Evolutionary conservation across 192 early-diverging fungal genomes (phyloP), one percentile per base, ranked within the genome.

Genomic region (Cetraspora pellucida): DNA sequence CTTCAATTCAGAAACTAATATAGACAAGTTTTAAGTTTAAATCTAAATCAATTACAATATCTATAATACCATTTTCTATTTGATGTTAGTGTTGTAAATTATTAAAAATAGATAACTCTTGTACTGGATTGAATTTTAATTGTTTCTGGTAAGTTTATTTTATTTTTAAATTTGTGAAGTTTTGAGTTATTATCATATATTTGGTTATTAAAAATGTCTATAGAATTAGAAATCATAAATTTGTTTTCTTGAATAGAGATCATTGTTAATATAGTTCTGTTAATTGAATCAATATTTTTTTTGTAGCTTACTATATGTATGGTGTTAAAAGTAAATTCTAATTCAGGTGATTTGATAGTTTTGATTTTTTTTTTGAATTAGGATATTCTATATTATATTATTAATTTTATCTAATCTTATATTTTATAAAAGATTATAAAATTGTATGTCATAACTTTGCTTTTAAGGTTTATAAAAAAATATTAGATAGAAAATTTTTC

Each of bases 101-200:
- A 13, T 44, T 67, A 21, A 67, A 37, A 19, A 67, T n/a, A 67
- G 2, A 67, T 67, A 1, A 67, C 37, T 14, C 37, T 43, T 43
- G 65, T 16, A 67, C 44, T 16, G 16, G 0, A 3, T 19, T 67
- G 65, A 8, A 21, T 17, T 43, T 37, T 17, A 16, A 67, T 16
- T 10, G 13, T 67, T 3, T 45, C 21, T 67, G 43, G 65, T 27
- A 67, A 13, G 21, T 67, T 67, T 43, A 37, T 67, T 67, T 67
- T 67, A 19, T n/a, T 21, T 67, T 67, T 67, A 23, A 67, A 17
- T 44, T 37, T 16, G 16, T 43, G 8, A 19, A 37, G 4, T n/a
- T 3, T 44, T 37, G 11, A 28, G 13, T 67, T 37, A 67, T n/a
- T 10, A 44, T 67, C 19, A 14, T 13, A 13, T 44, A 45, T 67